Percentiles rank a stretch among this genome's conserved stretches.
phyloP scores from a whole-genome alignment of 2,329 filamentous ascomycete species.

The Pseudonectria foliicola region DNA sequence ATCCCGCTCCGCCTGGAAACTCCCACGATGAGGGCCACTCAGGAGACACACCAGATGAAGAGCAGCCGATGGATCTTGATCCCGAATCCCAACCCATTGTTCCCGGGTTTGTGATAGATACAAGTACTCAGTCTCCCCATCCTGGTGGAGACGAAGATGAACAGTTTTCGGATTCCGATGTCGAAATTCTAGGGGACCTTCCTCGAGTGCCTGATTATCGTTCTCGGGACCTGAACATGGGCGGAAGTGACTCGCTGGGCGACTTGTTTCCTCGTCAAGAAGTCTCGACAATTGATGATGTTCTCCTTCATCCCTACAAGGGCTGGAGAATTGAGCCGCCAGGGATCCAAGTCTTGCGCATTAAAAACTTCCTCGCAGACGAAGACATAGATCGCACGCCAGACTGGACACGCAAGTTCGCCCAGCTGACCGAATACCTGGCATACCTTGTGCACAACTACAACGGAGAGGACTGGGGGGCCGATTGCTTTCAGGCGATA shows the following conservation, averaged over 20 bases:
- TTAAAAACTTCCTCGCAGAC: slow-evolving; percentile 40
- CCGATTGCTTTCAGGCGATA: slow-evolving; percentile 23
- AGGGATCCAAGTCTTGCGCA: slow-evolving; percentile 23
- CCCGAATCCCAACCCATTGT: no score
- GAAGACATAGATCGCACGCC: slow-evolving; percentile 37
- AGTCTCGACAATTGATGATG: not conserved
- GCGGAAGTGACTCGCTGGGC: slow-evolving; percentile 1
- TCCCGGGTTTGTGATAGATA: no score
- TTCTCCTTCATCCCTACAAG: slow-evolving; percentile 20
- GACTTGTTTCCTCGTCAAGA: not conserved
- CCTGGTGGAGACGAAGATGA: no score
- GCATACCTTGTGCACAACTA: slow-evolving; percentile 22
- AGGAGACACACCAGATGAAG: no score
- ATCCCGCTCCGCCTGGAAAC: no score
- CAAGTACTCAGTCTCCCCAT: no score
- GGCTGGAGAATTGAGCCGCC: slow-evolving; percentile 30
- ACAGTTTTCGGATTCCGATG: not conserved
- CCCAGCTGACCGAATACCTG: slow-evolving; percentile 33
- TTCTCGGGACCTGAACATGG: no score
- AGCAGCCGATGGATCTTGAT: no score
- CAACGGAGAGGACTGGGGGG: slow-evolving; percentile 22
- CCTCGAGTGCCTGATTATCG: not conserved
- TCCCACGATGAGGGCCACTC: no score
- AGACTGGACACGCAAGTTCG: slow-evolving; percentile 32
- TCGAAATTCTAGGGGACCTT: not conserved